Evolutionary conservation across 208 protist genomes (phyloP), one percentile per base, ranked within the genome.

Genomic region (Crithidia sp.): DNA sequence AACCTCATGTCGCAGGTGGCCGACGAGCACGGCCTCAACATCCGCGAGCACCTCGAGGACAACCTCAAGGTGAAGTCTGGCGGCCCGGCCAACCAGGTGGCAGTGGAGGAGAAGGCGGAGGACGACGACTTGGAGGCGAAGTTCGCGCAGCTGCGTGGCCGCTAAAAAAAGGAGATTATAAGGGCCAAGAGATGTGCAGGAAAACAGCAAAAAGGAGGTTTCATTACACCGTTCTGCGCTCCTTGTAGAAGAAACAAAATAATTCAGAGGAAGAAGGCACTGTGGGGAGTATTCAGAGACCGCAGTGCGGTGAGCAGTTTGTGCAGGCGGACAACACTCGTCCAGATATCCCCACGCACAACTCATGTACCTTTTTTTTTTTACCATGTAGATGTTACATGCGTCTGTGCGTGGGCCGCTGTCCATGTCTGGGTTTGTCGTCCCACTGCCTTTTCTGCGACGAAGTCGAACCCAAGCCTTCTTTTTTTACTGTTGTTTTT

Each of bases 1-100:
- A 71, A 77, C 8, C 84, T 99, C 16, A 97, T 99, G 67, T 75
- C 85, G 41, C 92, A 99, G 84, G 96, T 99, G 3, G 97, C 98
- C 13, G 97, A 99, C 71, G 96, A 97, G 63, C 85, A 99, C 68
- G 95, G 94, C 41, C 82, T 99, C 12, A 93, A 97, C 58, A 82
- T 99, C 37, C 79, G 87, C 63, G 77, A 90, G 39, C 75, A 91
- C 41, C 62, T 95, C 40, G 78, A 92, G 58, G 66, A 83, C 68
- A 85, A 90, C 55, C 39, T 92, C 5, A 80, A 73, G n/a, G 73
- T 94, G 56, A 87, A 81, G 60, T 74, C 68, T 41, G 54, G 72
- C 40, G 64, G 77, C 37, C 69, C 69, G 17, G 56, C 58, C 6
- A 10, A 44, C 10, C 69, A 77, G 63, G 39, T 54, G 12, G 19